A percentile compares a stretch with the other conserved stretches of the same genome.
phyloP scores from a whole-genome alignment of 805 yeast species.

The Candida sanyiensis region DNA sequence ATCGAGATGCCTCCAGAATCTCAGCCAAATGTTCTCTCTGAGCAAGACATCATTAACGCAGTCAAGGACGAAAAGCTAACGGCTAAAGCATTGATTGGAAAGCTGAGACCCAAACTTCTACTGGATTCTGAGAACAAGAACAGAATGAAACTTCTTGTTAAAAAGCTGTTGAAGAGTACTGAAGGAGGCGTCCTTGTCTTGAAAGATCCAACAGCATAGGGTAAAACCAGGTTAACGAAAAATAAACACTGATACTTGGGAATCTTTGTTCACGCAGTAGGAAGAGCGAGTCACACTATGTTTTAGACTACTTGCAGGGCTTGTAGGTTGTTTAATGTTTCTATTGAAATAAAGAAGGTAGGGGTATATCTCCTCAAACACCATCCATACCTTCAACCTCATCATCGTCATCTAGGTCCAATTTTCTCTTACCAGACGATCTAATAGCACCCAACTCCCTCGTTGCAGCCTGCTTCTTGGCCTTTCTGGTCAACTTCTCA shows the following conservation, averaged over 20 bases:
- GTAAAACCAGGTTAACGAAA: background rate
- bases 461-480: conserved; percentile 72
- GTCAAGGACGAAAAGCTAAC: conserved; percentile 43
- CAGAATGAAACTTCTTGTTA: conserved; percentile 52
- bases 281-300: too few species aligned
- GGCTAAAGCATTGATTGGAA: conserved; percentile 56
- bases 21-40: conserved; percentile 38
- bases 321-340: background rate
- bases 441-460: conserved; percentile 68
- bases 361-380: conserved; percentile 1
- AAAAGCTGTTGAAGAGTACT: conserved; percentile 46
- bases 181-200: conserved; percentile 30
- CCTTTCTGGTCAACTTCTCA: conserved; percentile 83
- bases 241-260: background rate
- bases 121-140: conserved; percentile 59
- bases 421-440: conserved; percentile 66
- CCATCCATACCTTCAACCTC: conserved; percentile 19
- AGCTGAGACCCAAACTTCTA: conserved; percentile 55
- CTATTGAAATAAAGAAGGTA: too few species aligned
- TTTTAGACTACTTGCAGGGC: conserved; percentile 13
- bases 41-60: conserved; percentile 62
- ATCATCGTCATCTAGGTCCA: conserved; percentile 50
- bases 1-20: conserved; percentile 9
- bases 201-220: conserved; percentile 6
- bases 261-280: background rate